phyloP scores from a whole-genome alignment of 345 rosid species.

The Citrus reticulata region DNA sequence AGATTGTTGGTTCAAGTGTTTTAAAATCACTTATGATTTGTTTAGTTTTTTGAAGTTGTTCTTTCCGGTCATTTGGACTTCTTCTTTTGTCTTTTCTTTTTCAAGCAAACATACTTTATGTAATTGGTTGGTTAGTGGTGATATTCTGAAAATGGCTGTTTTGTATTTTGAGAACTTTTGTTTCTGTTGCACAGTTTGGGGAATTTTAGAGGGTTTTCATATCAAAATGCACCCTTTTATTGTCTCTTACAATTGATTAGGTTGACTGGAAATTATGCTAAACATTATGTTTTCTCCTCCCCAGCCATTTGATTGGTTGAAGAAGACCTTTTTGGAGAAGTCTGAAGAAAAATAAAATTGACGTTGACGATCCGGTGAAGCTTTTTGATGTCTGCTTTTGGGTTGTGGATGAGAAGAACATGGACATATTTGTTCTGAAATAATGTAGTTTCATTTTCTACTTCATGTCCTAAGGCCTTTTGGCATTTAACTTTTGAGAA shows the following conservation, averaged over 20 bases:
- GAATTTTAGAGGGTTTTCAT: background rate
- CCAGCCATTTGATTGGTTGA: constrained; percentile 93
- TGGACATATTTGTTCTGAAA: constrained; percentile 14
- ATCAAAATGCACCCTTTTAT: background rate
- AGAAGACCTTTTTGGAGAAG: constrained; percentile 80
- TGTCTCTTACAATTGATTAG: background rate
- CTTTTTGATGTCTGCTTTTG: constrained; percentile 1
- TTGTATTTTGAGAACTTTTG: background rate
- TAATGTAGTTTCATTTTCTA: constrained; percentile 20
- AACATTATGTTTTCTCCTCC: background rate
- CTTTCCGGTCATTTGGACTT: background rate
- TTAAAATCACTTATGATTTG: background rate
- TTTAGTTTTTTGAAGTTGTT: background rate
- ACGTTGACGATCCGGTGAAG: background rate
- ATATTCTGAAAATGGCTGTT: background rate
- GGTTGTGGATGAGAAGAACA: constrained; percentile 15
- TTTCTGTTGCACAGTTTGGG: background rate
- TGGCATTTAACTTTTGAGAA: background rate
- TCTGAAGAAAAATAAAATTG: constrained; percentile 38
- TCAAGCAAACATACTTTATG: background rate
- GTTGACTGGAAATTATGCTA: background rate
- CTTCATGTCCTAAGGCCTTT: constrained; percentile 14
- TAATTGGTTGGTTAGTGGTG: too few relatives aligned
- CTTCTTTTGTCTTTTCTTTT: background rate
- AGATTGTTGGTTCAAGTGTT: background rate